Evolutionary conservation across 2,329 filamentous ascomycete species (phyloP).

Genomic region (Domatiomyces globalis): DNA sequence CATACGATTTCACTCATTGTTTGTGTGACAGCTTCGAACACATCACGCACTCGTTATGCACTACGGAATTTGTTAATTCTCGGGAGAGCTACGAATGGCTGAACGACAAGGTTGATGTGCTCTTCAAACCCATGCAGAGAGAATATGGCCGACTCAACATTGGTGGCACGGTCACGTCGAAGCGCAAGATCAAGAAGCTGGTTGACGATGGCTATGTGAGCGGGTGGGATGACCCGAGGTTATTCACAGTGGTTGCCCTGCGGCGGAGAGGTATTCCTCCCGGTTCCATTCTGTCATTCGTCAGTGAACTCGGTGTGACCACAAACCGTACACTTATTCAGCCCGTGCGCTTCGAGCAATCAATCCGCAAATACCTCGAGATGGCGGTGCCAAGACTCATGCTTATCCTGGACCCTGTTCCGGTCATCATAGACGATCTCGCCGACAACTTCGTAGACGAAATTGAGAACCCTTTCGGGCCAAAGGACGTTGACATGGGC

Average conservation of each 20-base stretch:
- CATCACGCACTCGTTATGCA: constrained; percentile 86
- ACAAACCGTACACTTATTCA: constrained; percentile 68
- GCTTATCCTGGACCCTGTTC: constrained; percentile 75
- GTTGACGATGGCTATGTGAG: constrained; percentile 66
- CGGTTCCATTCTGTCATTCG: constrained; percentile 74
- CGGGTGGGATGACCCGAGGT: constrained; percentile 79
- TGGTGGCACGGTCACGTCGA: constrained; percentile 72
- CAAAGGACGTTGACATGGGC: constrained; percentile 52
- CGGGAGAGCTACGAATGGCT: constrained; percentile 85
- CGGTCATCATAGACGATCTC: constrained; percentile 66
- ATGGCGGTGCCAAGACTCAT: constrained; percentile 75
- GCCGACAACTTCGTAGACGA: constrained; percentile 52
- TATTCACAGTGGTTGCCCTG: constrained; percentile 76
- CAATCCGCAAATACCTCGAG: constrained; percentile 74
- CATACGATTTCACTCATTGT: constrained; percentile 86
- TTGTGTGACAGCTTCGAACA: constrained; percentile 83
- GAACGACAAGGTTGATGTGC: constrained; percentile 60
- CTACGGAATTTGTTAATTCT: constrained; percentile 77
- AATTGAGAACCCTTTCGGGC: constrained; percentile 62
- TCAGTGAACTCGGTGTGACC: constrained; percentile 83
- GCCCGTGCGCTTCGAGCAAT: constrained; percentile 69
- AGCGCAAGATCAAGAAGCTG: constrained; percentile 67
- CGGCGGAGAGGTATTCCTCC: constrained; percentile 76
- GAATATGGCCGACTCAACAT: constrained; percentile 67
- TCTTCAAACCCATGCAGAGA: constrained; percentile 82